Evolutionary conservation across 768 basidiomycete genomes (phyloP).

Genomic region (Tricholoma terreum): DNA sequence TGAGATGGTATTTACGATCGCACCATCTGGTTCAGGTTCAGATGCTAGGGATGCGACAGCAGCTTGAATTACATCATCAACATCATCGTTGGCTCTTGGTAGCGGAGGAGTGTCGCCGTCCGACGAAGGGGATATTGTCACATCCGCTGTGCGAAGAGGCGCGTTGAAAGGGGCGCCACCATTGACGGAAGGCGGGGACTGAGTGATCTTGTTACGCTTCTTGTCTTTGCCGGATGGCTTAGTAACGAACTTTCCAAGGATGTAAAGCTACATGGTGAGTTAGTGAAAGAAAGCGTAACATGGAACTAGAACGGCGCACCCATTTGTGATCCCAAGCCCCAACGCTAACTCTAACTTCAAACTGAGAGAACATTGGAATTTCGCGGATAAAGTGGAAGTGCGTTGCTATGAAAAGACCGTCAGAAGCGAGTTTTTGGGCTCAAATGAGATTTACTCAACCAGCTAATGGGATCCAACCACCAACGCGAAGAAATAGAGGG

Average conservation of each 20-base stretch:
- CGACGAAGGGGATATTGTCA: slow-evolving; percentile 13
- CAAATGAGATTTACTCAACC: slow-evolving; percentile 38
- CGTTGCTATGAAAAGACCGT: slow-evolving; percentile 40
- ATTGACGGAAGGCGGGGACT: slow-evolving; percentile 5
- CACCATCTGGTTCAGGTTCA: slow-evolving; percentile 50
- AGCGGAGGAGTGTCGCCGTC: slow-evolving; percentile 7
- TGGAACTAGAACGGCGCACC: slow-evolving; percentile 29
- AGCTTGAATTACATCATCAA: slow-evolving; percentile 26
- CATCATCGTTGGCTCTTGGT: slow-evolving; percentile 15
- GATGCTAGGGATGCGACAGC: slow-evolving; percentile 30
- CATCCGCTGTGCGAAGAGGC: slow-evolving; percentile 34
- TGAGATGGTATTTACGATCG: slow-evolving; percentile 57
- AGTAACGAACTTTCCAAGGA: slow-evolving; percentile 63
- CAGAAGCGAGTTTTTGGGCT: neutral
- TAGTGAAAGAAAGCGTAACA: neutral
- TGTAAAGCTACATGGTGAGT: slow-evolving; percentile 45
- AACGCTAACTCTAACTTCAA: slow-evolving; percentile 57
- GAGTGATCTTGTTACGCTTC: slow-evolving; percentile 11
- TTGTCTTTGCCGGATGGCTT: slow-evolving; percentile 38
- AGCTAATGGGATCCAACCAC: slow-evolving; percentile 61
- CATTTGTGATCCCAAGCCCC: slow-evolving; percentile 78
- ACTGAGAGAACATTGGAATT: slow-evolving; percentile 58
- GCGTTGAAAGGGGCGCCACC: slow-evolving; percentile 17
- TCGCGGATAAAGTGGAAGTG: slow-evolving; percentile 70
- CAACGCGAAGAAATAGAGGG: slow-evolving; percentile 53